phyloP scores from a whole-genome alignment of 306 rosid species.

The Canavalia gladiata region DNA sequence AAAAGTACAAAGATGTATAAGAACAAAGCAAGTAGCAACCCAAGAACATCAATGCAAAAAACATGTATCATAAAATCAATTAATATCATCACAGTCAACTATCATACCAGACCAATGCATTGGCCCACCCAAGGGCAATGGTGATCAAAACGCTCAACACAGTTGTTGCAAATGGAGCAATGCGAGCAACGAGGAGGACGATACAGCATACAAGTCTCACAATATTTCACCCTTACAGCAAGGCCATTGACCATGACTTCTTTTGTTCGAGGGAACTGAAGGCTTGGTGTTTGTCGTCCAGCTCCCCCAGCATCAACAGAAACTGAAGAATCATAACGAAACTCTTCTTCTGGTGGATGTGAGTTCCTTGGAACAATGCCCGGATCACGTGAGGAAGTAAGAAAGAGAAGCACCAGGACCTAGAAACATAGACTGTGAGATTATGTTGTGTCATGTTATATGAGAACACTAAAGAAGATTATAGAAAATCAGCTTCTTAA shows the following conservation, averaged over 20 bases:
- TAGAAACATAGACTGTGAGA: conserved; percentile 59
- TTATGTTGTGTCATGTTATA: conserved; percentile 50
- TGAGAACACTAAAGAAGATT: conserved; percentile 31
- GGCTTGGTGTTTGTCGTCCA: conserved; percentile 81
- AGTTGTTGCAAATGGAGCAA: conserved; percentile 95
- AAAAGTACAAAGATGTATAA: conserved; percentile 41
- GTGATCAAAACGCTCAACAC: conserved; percentile 97
- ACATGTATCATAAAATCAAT: conserved; percentile 12
- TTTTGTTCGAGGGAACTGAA: conserved; percentile 81
- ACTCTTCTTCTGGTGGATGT: conserved; percentile 94
- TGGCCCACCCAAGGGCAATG: conserved; percentile 99
- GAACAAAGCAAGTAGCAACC: conserved; percentile 33
- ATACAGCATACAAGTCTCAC: conserved; percentile 94
- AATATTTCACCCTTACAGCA: conserved; percentile 86
- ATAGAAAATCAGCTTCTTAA: not conserved
- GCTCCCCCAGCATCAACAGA: conserved; percentile 66
- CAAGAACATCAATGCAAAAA: conserved; percentile 35
- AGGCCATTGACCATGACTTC: conserved; percentile 77
- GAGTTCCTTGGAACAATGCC: conserved; percentile 89
- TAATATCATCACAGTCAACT: conserved; percentile 23
- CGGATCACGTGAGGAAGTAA: conserved; percentile 95
- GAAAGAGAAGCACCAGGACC: conserved; percentile 91
- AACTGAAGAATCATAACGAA: conserved; percentile 70
- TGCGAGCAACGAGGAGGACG: conserved; percentile 99
- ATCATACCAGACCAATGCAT: conserved; percentile 93